These are phyloP conservation scores for Ophiocordyceps sinensis DNA, from an alignment of 2,329 filamentous ascomycete species.

Conservation along the genomic window DNA sequence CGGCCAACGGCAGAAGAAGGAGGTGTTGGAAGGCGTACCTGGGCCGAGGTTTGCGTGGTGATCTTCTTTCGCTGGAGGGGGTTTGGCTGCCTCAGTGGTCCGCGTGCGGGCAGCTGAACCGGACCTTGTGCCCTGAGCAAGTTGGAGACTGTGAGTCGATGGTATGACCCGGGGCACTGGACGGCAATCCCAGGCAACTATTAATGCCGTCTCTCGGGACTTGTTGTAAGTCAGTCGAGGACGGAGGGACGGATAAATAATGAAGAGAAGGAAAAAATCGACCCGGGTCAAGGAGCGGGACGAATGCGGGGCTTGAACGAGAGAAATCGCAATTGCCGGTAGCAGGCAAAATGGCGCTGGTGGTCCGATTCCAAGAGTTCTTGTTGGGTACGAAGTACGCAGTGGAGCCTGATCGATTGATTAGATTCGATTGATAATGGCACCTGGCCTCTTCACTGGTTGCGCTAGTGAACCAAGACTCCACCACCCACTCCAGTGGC, in stretches of 20 bases:
- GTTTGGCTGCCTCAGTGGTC: too few species aligned
- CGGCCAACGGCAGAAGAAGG: too few species aligned
- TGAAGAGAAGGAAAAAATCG: not conserved
- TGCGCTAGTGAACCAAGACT: not conserved
- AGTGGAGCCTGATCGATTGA: constrained; percentile 27
- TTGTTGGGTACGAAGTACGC: constrained; percentile 7
- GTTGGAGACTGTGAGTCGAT: too few species aligned
- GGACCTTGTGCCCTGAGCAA: too few species aligned
- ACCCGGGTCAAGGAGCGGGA: not conserved
- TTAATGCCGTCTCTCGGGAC: too few species aligned
- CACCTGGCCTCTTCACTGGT: constrained; percentile 2
- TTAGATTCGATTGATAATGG: constrained; percentile 33
- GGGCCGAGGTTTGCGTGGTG: too few species aligned
- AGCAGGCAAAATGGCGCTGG: not conserved
- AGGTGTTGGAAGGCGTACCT: too few species aligned
- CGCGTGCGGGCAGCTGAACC: too few species aligned
- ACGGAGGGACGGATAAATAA: not conserved
- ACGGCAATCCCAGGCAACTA: too few species aligned
- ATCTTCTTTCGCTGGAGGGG: too few species aligned
- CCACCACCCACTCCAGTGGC: not conserved
- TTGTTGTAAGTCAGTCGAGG: not conserved
- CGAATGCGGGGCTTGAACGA: not conserved
- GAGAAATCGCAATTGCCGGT: not conserved
- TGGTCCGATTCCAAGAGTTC: constrained; percentile 19
- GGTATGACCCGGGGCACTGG: too few species aligned